A percentile compares a stretch with the other conserved stretches of the same genome.
These are phyloP conservation scores for Grosmannia serpens DNA, from an alignment of 2,329 filamentous ascomycete species.

Conservation along the genomic window DNA sequence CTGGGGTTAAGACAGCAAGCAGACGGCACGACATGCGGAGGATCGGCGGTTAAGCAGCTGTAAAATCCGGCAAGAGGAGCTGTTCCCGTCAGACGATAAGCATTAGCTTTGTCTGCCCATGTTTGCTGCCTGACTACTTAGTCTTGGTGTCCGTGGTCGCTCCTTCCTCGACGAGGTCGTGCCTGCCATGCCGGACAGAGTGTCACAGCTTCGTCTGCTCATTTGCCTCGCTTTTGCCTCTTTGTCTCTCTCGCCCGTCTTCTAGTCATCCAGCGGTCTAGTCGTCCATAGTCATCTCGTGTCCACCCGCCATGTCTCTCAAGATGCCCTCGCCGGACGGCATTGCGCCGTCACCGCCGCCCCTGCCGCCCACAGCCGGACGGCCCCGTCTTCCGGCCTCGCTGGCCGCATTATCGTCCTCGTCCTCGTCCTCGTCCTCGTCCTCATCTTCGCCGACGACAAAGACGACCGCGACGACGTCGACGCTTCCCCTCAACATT, in stretches of 20 bases:
- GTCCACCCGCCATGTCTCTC: not conserved
- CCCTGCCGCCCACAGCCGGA: not conserved
- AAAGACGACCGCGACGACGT: too few relatives aligned
- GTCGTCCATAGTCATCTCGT: not conserved
- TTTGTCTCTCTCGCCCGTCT: not conserved
- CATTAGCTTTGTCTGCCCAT: too few relatives aligned
- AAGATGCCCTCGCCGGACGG: not conserved
- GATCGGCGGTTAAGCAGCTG: not conserved
- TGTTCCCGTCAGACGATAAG: too few relatives aligned
- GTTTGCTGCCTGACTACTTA: too few relatives aligned
- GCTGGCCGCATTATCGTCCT: not conserved
- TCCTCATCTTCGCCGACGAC: not conserved
- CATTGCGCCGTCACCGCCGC: not conserved
- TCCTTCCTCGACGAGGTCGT: too few relatives aligned
- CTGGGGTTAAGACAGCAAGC: too few relatives aligned
- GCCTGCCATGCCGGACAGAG: too few relatives aligned
- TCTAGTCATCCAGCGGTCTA: not conserved
- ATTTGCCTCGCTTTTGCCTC: not conserved
- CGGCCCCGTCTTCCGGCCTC: not conserved
- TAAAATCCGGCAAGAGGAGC: not conserved
- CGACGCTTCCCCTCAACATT: slow-evolving; percentile 51
- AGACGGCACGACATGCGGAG: too few relatives aligned
- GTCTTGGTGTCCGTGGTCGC: too few relatives aligned
- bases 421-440: not conserved
- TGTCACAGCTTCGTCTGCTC: not conserved